Percentiles rank a stretch among this genome's conserved stretches.
Evolutionary conservation across 2,329 filamentous ascomycete genomes (phyloP).

Genomic region (Sporothrix pseudoabietina): DNA sequence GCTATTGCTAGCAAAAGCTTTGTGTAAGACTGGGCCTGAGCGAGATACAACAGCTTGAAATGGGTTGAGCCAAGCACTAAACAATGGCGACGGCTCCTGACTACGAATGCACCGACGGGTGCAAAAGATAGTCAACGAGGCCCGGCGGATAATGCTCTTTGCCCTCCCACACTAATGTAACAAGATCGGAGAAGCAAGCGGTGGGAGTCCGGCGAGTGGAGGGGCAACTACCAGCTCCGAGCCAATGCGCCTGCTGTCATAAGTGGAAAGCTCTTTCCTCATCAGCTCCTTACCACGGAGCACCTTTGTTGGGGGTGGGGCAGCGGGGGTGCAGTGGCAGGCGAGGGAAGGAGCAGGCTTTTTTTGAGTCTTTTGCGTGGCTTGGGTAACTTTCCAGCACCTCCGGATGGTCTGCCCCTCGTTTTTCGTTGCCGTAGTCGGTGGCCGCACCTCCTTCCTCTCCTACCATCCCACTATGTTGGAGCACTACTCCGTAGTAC

Average conservation of each 20-base stretch:
- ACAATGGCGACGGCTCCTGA: neutral
- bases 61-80: neutral
- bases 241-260: conserved; percentile 2
- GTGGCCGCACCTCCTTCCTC: neutral
- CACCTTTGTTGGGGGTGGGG: conserved; percentile 29
- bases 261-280: conserved; percentile 10
- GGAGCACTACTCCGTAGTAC: too few relatives aligned
- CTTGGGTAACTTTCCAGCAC: conserved; percentile 12
- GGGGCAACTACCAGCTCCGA: neutral
- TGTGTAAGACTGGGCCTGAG: neutral
- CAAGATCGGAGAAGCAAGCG: conserved; percentile 30
- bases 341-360: conserved; percentile 8
- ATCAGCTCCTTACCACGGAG: neutral
- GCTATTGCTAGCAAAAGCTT: neutral
- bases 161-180: conserved; percentile 28
- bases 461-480: neutral
- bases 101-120: neutral
- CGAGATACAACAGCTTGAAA: neutral
- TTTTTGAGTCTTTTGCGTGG: neutral
- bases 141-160: conserved; percentile 9
- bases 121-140: neutral
- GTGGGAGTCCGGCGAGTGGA: conserved; percentile 10
- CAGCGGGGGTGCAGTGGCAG: conserved; percentile 23
- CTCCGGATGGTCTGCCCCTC: conserved; percentile 19
- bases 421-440: conserved; percentile 17